Evolutionary conservation across 495 filamentous ascomycete genomes (phyloP).

Genomic region (Tuber umbilicatum): DNA sequence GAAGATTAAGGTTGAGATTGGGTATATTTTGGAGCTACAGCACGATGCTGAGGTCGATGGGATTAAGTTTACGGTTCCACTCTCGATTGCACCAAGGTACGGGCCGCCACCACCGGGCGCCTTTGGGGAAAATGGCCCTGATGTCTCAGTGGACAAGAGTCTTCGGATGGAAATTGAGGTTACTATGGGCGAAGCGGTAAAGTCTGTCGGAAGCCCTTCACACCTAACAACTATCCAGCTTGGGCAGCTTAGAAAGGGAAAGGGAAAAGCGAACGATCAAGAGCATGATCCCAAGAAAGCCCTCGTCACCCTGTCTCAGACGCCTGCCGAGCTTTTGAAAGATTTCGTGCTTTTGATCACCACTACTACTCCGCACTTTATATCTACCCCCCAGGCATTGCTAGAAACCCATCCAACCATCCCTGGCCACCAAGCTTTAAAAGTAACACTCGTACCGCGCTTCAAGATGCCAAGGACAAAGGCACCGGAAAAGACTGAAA

Average conservation of each 20-base stretch:
- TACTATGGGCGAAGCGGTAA: conserved; percentile 54
- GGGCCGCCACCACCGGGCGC: conserved; percentile 45
- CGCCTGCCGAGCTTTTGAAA: conserved; percentile 46
- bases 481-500: conserved; percentile 48
- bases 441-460: conserved; percentile 60
- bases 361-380: conserved; percentile 46
- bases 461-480: conserved; percentile 50
- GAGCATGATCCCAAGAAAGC: conserved; percentile 52
- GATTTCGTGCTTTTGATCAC: conserved; percentile 54
- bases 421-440: conserved; percentile 56
- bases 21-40: conserved; percentile 59
- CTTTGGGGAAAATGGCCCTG: conserved; percentile 13
- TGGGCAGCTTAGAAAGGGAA: conserved; percentile 45
- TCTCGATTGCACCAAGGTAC: conserved; percentile 57
- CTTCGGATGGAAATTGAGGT: conserved; percentile 58
- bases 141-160: conserved; percentile 39
- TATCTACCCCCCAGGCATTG: conserved; percentile 53
- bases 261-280: conserved; percentile 31
- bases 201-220: conserved; percentile 55
- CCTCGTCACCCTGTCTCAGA: conserved; percentile 54
- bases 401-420: conserved; percentile 59
- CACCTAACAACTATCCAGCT: conserved; percentile 59
- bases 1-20: conserved; percentile 52
- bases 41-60: conserved; percentile 57
- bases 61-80: conserved; percentile 60